Evolutionary conservation across 148 eudicot species (phyloP).

Genomic region (Cornus florida): DNA sequence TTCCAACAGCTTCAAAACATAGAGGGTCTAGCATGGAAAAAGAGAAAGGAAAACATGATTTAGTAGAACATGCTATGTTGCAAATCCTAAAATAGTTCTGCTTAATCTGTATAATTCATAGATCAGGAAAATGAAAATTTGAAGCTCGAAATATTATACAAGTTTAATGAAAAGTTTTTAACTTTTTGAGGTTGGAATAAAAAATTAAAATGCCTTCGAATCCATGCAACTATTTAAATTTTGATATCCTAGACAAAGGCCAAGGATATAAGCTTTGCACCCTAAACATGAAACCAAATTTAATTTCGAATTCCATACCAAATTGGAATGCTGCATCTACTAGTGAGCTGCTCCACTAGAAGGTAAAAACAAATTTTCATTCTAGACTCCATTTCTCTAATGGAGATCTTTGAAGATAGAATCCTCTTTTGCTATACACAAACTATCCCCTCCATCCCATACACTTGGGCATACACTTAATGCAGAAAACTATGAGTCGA

Average conservation of each 20-base stretch:
- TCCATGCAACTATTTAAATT: too few species aligned
- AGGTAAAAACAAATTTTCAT: too few species aligned
- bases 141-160: not conserved
- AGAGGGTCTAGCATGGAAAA: conserved; percentile 9
- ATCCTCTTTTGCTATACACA: not conserved
- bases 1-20: conserved; percentile 44
- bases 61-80: not conserved
- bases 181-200: not conserved
- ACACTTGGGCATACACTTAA: not conserved
- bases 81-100: not conserved
- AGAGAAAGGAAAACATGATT: not conserved
- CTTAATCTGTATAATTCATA: not conserved
- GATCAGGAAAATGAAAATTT: not conserved
- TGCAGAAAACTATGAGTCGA: not conserved
- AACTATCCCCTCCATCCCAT: not conserved
- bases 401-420: not conserved
- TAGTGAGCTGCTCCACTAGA: not conserved
- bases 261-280: not conserved
- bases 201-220: too few species aligned
- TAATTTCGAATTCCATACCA: not conserved
- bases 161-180: not conserved
- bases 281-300: not conserved
- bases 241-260: not conserved
- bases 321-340: too few species aligned
- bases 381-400: too few species aligned